Evolutionary conservation across 225 moss, liverwort and hornwort species (phyloP).

Genomic region (Thuidium tamariscinum): DNA sequence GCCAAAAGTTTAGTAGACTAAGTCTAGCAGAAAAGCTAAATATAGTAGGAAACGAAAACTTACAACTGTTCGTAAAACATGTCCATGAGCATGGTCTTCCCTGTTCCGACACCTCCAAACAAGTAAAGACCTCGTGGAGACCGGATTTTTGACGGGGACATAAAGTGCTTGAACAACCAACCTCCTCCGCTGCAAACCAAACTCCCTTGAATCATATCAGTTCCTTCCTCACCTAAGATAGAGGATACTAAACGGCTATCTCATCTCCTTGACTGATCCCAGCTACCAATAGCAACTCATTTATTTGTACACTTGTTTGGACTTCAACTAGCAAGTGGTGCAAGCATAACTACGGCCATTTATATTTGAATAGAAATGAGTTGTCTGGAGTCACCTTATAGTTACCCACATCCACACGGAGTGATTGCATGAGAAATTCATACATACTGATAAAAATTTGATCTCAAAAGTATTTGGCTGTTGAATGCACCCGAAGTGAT

Average conservation of each 20-base stretch:
- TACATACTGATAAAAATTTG: neutral
- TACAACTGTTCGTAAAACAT: slow-evolving; percentile 83
- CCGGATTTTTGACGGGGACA: slow-evolving; percentile 30
- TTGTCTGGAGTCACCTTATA: neutral
- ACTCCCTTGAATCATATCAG: neutral
- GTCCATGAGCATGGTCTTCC: slow-evolving; percentile 96
- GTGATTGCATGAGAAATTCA: neutral
- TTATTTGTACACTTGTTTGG: neutral
- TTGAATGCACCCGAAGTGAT: neutral
- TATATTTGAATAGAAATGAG: neutral
- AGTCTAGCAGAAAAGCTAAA: neutral
- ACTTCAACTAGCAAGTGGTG: neutral
- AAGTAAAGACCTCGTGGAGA: slow-evolving; percentile 73
- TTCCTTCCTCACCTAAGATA: neutral
- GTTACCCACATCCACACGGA: neutral
- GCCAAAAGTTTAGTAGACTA: neutral
- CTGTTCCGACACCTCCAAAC: slow-evolving; percentile 84
- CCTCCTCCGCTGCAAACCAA: slow-evolving; percentile 41
- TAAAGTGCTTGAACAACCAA: slow-evolving; percentile 62
- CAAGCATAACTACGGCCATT: neutral
- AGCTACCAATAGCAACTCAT: neutral
- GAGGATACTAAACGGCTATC: neutral
- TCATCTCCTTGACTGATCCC: neutral
- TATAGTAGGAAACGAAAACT: neutral
- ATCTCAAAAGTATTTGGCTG: neutral